A percentile compares a stretch with the other conserved stretches of the same genome.
phyloP scores from a whole-genome alignment of 768 basidiomycete genomes.

The Polyporus arcularius region DNA sequence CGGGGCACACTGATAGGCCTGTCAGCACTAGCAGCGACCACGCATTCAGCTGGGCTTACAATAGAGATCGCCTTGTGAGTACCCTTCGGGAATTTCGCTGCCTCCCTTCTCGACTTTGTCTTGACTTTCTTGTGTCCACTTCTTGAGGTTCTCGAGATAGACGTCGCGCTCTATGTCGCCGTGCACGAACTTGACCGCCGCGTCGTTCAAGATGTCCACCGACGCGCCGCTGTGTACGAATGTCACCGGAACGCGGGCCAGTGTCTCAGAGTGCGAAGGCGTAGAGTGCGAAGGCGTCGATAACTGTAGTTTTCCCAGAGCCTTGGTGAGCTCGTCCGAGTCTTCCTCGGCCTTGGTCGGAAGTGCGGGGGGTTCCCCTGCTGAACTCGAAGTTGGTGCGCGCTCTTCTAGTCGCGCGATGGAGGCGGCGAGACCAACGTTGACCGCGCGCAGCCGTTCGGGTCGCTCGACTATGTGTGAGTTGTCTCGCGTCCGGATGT shows the following conservation, averaged over 20 bases:
- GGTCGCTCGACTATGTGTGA: constrained; percentile 89
- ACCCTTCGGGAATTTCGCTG: constrained; percentile 74
- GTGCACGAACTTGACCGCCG: constrained; percentile 74
- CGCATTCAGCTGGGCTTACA: constrained; percentile 45
- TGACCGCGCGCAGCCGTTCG: constrained; percentile 83
- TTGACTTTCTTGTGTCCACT: constrained; percentile 59
- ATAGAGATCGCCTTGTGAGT: constrained; percentile 82
- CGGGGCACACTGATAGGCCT: constrained; percentile 65
- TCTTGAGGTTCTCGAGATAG: constrained; percentile 63
- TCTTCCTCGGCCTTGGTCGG: not conserved
- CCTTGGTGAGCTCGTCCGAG: constrained; percentile 45
- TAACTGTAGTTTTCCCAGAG: constrained; percentile 38
- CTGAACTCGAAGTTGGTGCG: not conserved
- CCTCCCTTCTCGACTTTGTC: constrained; percentile 61
- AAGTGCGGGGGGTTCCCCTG: not conserved
- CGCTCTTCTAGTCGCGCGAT: constrained; percentile 66
- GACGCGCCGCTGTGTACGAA: constrained; percentile 57
- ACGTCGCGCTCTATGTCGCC: constrained; percentile 68
- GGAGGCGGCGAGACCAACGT: constrained; percentile 78
- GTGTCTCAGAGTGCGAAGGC: not conserved
- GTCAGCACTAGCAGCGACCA: not conserved
- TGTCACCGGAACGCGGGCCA: constrained; percentile 34
- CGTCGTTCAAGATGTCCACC: constrained; percentile 55
- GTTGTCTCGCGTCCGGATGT: constrained; percentile 73
- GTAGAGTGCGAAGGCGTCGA: constrained; percentile 1